Evolutionary conservation across 1,284 basidiomycete genomes (phyloP), one percentile per base, ranked within the genome.

Genomic region (Neonothopanus nambi): DNA sequence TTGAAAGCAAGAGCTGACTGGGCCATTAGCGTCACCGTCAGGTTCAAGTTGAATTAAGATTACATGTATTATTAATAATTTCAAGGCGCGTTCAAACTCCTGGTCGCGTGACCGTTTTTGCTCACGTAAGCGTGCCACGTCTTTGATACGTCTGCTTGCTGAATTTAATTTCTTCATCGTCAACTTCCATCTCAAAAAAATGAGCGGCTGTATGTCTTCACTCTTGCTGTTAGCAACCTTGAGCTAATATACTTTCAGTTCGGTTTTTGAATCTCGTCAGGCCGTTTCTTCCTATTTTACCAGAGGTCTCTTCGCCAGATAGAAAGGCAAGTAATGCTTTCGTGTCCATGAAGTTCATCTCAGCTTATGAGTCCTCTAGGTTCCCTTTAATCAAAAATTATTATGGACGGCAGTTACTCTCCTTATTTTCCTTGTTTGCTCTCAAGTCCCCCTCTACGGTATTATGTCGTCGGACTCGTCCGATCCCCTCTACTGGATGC

Each of bases 401-500:
- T 78, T 95, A 84, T 98, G 95, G 95, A 98, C 95, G 13, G 92
- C 94, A 55, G 93, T 96, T 47, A 96, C 95, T 8, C 91, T 98
- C 65, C 87, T 97, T 73, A 96, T 98, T 71, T 97, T 97, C 89
- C 77, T 98, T 68, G 93, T 97, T 61, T 96, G 94, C 80, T 96
- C 93, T 41, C 95, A 97, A 77, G 94, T 97, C 41, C 95, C 95
- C 7, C 82, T 98, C 47, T 95, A 97, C 74, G 95, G 95, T 58
- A 97, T 98, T 84, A 95, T 97, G 87, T 96, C 93, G 45, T 95
- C 93, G 48, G 94, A 97, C 81, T 95, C 93, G 62, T 93, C 93
- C 51, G 96, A 99, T 77, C 96, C 97, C 12, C 85, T 99, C 47
- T 98, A 96, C 80, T 99, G 96, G 96, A 95, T 98, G 88, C 91